phyloP scores from a whole-genome alignment of 495 filamentous ascomycete species.

The Penicillium flavigenum region DNA sequence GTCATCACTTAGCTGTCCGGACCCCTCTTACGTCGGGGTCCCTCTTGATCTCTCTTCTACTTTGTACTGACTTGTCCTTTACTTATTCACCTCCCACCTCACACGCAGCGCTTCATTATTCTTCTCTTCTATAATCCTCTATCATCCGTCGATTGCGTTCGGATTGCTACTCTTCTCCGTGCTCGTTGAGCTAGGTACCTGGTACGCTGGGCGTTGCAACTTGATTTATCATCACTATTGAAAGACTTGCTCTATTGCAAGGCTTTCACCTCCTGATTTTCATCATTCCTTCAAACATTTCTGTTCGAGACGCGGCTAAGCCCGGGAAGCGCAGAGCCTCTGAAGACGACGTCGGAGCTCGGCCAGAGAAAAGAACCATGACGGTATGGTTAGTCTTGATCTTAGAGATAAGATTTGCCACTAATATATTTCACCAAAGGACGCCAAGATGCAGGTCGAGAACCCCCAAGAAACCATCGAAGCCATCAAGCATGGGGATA shows the following conservation, averaged over 20 bases:
- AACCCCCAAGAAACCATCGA: conserved; percentile 55
- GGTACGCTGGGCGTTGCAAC: conserved; percentile 38
- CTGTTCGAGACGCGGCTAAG: conserved; percentile 57
- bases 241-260: conserved; percentile 56
- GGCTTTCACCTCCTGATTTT: conserved; percentile 46
- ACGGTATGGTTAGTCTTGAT: conserved; percentile 56
- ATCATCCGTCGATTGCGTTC: conserved; percentile 13
- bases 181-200: conserved; percentile 30
- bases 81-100: conserved; percentile 15
- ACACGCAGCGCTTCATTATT: conserved; percentile 7
- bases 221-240: conserved; percentile 31
- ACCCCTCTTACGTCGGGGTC: conserved; percentile 44
- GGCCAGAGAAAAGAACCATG: conserved; percentile 80
- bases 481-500: conserved; percentile 65
- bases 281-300: conserved; percentile 57
- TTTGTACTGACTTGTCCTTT: conserved; percentile 15
- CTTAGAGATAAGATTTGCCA: conserved; percentile 10
- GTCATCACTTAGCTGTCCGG: conserved; percentile 8
- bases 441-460: conserved; percentile 83
- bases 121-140: conserved; percentile 19
- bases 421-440: conserved; percentile 36
- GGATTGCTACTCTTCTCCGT: conserved; percentile 21
- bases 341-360: conserved; percentile 63
- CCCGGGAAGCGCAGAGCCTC: conserved; percentile 86
- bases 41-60: conserved; percentile 15